A percentile compares a stretch with the other conserved stretches of the same genome.
Evolutionary conservation across 345 rosid genomes (phyloP).

Genomic region (Melaleuca alternifolia): DNA sequence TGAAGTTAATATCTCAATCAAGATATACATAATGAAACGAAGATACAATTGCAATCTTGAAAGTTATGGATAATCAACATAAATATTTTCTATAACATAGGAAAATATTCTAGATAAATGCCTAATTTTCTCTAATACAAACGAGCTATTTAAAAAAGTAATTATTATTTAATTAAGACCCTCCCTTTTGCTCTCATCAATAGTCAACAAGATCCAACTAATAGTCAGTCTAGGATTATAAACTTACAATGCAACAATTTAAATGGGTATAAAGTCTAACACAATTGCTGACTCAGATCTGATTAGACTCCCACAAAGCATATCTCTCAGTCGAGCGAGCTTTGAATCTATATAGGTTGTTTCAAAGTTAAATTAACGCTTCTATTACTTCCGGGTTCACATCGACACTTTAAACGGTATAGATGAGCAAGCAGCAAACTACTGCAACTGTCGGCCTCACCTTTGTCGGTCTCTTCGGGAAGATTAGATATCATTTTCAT

Average conservation of each 20-base stretch:
- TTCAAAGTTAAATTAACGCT: neutral
- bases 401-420: neutral
- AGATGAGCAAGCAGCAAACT: neutral
- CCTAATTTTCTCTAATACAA: too few species aligned
- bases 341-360: neutral
- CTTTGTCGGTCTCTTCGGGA: neutral
- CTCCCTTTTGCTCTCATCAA: neutral
- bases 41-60: too few species aligned
- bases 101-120: too few species aligned
- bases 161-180: neutral
- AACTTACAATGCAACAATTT: neutral
- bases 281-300: neutral
- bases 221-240: neutral
- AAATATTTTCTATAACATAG: too few species aligned
- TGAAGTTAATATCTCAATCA: too few species aligned
- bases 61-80: too few species aligned
- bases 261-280: neutral
- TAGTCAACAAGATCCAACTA: neutral
- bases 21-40: too few species aligned
- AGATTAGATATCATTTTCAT: neutral
- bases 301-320: neutral
- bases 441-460: neutral
- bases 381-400: neutral
- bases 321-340: neutral
- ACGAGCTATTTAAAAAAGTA: neutral